A percentile compares a stretch with the other conserved stretches of the same genome.
phyloP scores from a whole-genome alignment of 305 asterid species.

The Stenogyne calaminthoides region DNA sequence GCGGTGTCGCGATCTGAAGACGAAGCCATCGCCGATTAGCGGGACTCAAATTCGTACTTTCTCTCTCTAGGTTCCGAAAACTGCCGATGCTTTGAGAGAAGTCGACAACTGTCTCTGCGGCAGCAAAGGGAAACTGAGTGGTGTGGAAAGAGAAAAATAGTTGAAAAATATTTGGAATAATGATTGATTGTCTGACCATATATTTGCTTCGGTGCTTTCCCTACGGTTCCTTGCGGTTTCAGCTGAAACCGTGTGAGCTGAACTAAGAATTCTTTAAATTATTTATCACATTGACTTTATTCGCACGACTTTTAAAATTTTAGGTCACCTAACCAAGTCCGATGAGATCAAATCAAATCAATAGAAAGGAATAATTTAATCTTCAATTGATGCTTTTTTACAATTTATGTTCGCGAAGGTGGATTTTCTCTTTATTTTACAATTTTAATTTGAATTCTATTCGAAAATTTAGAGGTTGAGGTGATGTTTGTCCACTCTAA shows the following conservation, averaged over 20 bases:
- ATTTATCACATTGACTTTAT: not conserved
- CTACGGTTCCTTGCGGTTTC: slow-evolving; percentile 29
- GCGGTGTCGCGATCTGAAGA: slow-evolving; percentile 59
- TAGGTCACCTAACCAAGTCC: not conserved
- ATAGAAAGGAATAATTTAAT: not conserved
- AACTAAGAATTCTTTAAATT: not conserved
- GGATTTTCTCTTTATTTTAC: not conserved
- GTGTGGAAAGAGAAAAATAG: slow-evolving; percentile 29
- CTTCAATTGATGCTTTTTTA: not conserved
- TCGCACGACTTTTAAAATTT: not conserved
- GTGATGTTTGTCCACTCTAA: no score
- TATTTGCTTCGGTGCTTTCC: slow-evolving; percentile 18
- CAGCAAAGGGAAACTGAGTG: slow-evolving; percentile 1
- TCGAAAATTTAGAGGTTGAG: no score
- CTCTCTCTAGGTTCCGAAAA: slow-evolving; percentile 33
- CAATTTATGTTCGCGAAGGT: not conserved
- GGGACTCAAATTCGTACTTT: slow-evolving; percentile 8
- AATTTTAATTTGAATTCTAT: not conserved
- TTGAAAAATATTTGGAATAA: slow-evolving; percentile 28
- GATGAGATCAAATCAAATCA: not conserved
- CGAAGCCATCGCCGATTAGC: slow-evolving; percentile 59
- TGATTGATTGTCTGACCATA: slow-evolving; percentile 35
- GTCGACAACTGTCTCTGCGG: slow-evolving; percentile 24
- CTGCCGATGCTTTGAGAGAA: slow-evolving; percentile 14
- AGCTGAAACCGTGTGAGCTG: not conserved